A percentile compares a stretch with the other conserved stretches of the same genome.
These are phyloP conservation scores for Plasmodium relictum DNA, from an alignment of 169 alveolate species.

Conservation along the genomic window DNA sequence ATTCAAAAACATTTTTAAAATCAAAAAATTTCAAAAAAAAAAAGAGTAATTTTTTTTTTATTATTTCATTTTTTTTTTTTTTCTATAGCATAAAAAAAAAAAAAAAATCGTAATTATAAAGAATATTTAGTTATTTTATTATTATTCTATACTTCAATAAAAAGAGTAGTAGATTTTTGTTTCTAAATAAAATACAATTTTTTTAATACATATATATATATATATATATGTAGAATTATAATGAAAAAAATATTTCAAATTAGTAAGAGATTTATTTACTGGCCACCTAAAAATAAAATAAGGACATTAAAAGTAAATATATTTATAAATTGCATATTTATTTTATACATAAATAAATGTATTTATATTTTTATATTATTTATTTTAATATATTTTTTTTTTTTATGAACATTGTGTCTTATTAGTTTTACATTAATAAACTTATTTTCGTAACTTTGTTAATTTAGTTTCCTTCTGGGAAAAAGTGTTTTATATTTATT, in stretches of 20 bases:
- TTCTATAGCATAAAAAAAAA: too few relatives aligned
- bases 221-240: not conserved
- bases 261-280: conserved; percentile 75
- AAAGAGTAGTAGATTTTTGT: not conserved
- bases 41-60: too few relatives aligned
- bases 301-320: conserved; percentile 61
- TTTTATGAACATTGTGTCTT: not conserved
- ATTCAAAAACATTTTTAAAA: too few relatives aligned
- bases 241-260: conserved; percentile 62
- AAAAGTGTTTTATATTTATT: conserved; percentile 83
- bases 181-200: not conserved
- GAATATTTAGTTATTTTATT: too few relatives aligned
- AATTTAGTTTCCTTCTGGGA: conserved; percentile 86
- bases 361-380: not conserved
- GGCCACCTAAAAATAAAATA: conserved; percentile 86
- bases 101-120: too few relatives aligned
- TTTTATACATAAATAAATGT: conserved; percentile 8
- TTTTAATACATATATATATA: not conserved
- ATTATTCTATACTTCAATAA: not conserved
- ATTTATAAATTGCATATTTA: not conserved
- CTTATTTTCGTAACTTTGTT: not conserved
- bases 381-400: not conserved
- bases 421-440: not conserved
- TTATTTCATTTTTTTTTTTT: too few relatives aligned
- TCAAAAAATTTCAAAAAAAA: too few relatives aligned